Conservation (phyloP, 495 filamentous ascomycete genomes). For the Corynascus novoguineensis region DNA sequence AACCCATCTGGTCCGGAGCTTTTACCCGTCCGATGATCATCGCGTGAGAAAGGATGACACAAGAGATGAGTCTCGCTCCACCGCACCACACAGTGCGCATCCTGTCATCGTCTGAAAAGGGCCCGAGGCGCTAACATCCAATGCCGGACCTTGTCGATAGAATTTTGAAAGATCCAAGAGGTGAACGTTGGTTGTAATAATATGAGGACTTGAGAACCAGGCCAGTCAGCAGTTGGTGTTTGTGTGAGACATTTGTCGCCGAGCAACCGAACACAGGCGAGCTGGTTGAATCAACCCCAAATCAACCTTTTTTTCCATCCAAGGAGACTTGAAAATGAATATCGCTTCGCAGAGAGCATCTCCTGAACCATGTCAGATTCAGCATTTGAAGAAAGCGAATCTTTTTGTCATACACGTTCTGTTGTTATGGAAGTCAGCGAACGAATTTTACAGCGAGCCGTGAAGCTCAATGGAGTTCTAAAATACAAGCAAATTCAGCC, state of each 20-base stretch:
- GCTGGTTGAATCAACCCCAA: no score
- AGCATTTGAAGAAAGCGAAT: no score
- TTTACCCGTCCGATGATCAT: background rate
- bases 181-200: no score
- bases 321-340: no score
- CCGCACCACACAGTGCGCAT: constrained; percentile 5
- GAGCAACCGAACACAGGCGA: no score
- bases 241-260: no score
- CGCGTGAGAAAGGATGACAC: background rate
- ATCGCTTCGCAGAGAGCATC: no score
- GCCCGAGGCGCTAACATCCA: background rate
- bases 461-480: background rate
- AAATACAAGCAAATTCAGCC: background rate
- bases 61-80: background rate
- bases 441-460: background rate
- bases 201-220: no score
- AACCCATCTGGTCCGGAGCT: background rate
- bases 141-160: background rate
- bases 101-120: background rate
- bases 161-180: background rate
- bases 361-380: no score
- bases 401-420: no score
- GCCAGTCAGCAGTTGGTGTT: no score
- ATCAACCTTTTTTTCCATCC: no score
- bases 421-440: background rate